Percentiles rank a stretch among this genome's conserved stretches.
Conservation (phyloP, 805 yeast genomes). For the Grigorovia transvaalensis region DNA sequence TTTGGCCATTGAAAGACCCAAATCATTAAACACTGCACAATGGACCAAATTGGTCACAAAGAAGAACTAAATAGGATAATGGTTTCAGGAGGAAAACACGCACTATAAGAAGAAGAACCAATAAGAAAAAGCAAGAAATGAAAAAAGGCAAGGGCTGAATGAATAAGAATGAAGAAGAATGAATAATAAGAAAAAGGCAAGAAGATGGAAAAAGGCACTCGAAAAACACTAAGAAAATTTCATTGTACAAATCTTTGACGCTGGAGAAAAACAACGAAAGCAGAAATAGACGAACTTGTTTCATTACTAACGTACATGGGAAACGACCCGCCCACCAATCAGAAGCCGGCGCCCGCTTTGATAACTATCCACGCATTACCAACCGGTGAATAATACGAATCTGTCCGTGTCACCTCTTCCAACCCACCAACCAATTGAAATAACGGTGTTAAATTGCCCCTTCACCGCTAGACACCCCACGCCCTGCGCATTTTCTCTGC, state of each 20-base stretch:
- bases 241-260: too few species aligned
- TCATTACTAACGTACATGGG: too few species aligned
- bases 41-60: slow-evolving; percentile 66
- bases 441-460: not conserved
- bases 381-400: not conserved
- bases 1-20: slow-evolving; percentile 78
- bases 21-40: slow-evolving; percentile 89
- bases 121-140: too few species aligned
- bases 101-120: too few species aligned
- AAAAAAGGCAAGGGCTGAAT: too few species aligned
- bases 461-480: not conserved
- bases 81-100: too few species aligned
- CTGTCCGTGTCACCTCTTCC: not conserved
- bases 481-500: not conserved
- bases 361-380: not conserved
- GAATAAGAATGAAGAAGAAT: too few species aligned
- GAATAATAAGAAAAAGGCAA: too few species aligned
- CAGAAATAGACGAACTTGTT: too few species aligned
- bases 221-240: too few species aligned
- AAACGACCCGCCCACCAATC: not conserved
- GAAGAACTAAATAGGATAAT: not conserved
- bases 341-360: not conserved
- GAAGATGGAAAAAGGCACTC: too few species aligned
- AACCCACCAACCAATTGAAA: not conserved
- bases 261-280: too few species aligned